Evolutionary conservation across 305 asterid species (phyloP).

Genomic region (Nicotiana rustica): DNA sequence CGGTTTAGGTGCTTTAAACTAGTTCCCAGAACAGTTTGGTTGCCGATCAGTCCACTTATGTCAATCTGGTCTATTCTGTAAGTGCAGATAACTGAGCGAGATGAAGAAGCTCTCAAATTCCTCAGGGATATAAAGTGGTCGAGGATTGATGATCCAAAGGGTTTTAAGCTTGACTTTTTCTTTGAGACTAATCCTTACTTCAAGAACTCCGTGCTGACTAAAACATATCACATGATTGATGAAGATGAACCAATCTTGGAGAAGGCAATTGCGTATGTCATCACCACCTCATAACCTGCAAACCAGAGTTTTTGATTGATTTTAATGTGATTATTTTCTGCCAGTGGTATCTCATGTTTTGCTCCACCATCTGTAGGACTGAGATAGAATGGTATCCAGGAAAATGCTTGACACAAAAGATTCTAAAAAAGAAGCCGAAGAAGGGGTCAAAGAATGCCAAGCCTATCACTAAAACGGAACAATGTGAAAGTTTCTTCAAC

Average conservation of each 20-base stretch:
- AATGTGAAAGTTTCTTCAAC: constrained; percentile 75
- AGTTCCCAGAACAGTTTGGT: not conserved
- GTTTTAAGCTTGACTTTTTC: constrained; percentile 83
- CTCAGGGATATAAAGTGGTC: constrained; percentile 82
- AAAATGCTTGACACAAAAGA: constrained; percentile 71
- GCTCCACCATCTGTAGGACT: constrained; percentile 52
- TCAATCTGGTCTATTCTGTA: not conserved
- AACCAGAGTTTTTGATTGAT: not conserved
- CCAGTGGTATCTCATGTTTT: constrained; percentile 3
- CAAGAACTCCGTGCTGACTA: constrained; percentile 71
- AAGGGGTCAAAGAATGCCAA: constrained; percentile 67
- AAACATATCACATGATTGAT: constrained; percentile 78
- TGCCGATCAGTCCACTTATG: not conserved
- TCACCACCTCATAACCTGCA: not conserved
- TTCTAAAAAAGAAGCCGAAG: constrained; percentile 74
- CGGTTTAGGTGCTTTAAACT: not conserved
- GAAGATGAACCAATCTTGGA: constrained; percentile 81
- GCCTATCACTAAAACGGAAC: constrained; percentile 67
- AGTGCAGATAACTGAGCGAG: constrained; percentile 73
- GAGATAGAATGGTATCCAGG: constrained; percentile 74
- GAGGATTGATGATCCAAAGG: constrained; percentile 70
- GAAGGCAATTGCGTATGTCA: constrained; percentile 81
- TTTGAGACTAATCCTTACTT: constrained; percentile 77
- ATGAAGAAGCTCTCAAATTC: constrained; percentile 72
- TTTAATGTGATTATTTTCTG: not conserved